These are phyloP conservation scores for Sphagnum fallax DNA, from an alignment of 228 moss, liverwort and hornwort species.

Conservation along the genomic window DNA sequence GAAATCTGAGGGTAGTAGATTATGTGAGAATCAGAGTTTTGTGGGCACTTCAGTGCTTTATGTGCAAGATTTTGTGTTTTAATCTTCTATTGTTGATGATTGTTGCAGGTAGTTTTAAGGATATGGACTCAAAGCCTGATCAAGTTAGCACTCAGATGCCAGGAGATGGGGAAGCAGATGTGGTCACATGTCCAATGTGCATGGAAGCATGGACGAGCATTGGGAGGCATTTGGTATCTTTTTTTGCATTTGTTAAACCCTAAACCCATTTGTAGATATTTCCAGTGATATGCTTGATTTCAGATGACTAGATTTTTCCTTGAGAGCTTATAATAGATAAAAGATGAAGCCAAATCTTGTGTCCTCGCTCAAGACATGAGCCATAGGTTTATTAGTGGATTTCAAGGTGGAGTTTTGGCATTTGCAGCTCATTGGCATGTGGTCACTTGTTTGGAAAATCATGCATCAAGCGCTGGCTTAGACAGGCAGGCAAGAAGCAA, in stretches of 20 bases:
- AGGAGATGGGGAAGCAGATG: conserved; percentile 24
- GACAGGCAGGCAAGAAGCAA: conserved; percentile 42
- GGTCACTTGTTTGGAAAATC: conserved; percentile 79
- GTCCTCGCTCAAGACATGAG: neutral
- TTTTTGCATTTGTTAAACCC: too few species aligned
- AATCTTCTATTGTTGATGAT: too few species aligned
- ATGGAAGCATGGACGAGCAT: conserved; percentile 83
- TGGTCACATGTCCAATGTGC: conserved; percentile 61
- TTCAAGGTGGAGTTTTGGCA: neutral
- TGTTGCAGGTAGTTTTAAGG: too few species aligned
- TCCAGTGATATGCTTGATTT: too few species aligned
- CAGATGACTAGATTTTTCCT: too few species aligned
- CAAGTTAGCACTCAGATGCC: conserved; percentile 10
- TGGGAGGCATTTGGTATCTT: conserved; percentile 68
- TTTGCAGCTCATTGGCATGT: conserved; percentile 61
- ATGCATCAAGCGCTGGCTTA: conserved; percentile 84
- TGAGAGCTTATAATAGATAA: neutral
- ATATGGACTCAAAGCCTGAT: conserved; percentile 12
- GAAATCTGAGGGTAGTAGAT: too few species aligned
- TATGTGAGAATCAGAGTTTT: too few species aligned
- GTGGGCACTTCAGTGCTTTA: too few species aligned
- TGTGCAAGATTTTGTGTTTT: too few species aligned
- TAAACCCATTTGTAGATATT: too few species aligned
- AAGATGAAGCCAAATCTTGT: neutral
- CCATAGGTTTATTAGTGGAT: neutral